Conservation (phyloP, 495 filamentous ascomycete species). For the Coniosporium apollinis region DNA sequence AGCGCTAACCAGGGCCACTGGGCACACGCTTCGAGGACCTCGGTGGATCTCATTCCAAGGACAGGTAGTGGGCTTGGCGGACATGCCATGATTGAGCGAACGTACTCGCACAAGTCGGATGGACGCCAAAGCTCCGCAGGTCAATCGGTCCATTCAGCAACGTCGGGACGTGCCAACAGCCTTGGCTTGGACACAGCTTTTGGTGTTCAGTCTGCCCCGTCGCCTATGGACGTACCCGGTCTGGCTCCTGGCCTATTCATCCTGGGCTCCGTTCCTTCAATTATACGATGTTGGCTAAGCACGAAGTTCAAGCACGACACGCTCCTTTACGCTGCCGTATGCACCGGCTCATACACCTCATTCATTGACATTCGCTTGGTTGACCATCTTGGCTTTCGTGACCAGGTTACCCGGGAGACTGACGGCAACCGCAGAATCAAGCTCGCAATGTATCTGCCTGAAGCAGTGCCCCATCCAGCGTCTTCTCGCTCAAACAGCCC, state of each 20-base stretch:
- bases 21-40: conserved; percentile 63
- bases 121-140: conserved; percentile 86
- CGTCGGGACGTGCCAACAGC: conserved; percentile 68
- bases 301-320: conserved; percentile 71
- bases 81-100: conserved; percentile 73
- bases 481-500: conserved; percentile 59
- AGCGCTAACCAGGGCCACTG: conserved; percentile 85
- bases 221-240: conserved; percentile 46
- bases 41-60: conserved; percentile 61
- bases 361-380: conserved; percentile 56
- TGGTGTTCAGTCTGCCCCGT: conserved; percentile 43
- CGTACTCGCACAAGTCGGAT: conserved; percentile 87
- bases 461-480: conserved; percentile 65
- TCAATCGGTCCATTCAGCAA: conserved; percentile 47
- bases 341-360: conserved; percentile 80
- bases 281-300: conserved; percentile 90
- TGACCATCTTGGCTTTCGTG: conserved; percentile 49
- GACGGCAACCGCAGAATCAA: conserved; percentile 51
- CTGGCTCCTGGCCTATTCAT: conserved; percentile 70
- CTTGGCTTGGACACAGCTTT: conserved; percentile 62
- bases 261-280: conserved; percentile 72
- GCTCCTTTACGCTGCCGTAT: conserved; percentile 79
- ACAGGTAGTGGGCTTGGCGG: conserved; percentile 65
- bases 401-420: conserved; percentile 43
- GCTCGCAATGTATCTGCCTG: conserved; percentile 71